Conservation (phyloP, 208 protist genomes). For the Crithidia sp. region DNA sequence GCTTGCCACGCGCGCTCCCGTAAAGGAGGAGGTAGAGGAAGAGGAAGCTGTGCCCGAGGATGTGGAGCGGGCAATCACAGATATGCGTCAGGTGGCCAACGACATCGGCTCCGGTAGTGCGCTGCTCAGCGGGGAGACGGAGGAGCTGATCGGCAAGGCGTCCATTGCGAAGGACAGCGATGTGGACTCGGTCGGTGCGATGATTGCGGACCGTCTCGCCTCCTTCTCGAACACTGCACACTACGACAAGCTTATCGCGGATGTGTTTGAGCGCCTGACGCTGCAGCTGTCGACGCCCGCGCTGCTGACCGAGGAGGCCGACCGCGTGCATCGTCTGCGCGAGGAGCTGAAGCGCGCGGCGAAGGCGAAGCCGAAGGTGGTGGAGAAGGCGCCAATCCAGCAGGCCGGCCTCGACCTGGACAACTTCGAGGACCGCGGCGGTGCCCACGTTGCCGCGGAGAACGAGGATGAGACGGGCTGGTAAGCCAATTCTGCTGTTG, state of each 20-base stretch:
- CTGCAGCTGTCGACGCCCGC: conserved; percentile 47
- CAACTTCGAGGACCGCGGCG: conserved; percentile 50
- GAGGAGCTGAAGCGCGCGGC: conserved; percentile 54
- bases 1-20: conserved; percentile 59
- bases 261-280: conserved; percentile 57
- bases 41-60: conserved; percentile 58
- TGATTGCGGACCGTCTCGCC: conserved; percentile 65
- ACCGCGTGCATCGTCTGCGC: conserved; percentile 46
- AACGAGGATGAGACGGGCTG: conserved; percentile 42
- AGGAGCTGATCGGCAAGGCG: conserved; percentile 51
- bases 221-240: conserved; percentile 38
- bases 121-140: conserved; percentile 35
- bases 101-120: conserved; percentile 43
- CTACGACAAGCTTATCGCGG: conserved; percentile 55
- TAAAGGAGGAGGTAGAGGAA: conserved; percentile 41
- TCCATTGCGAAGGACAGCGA: conserved; percentile 42
- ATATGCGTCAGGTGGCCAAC: conserved; percentile 64
- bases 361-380: conserved; percentile 46
- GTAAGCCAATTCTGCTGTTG: conserved; percentile 6
- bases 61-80: conserved; percentile 54
- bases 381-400: conserved; percentile 20
- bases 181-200: conserved; percentile 43
- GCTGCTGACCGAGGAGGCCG: conserved; percentile 48
- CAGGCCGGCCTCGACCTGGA: conserved; percentile 47
- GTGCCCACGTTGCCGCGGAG: conserved; percentile 35